phyloP scores from a whole-genome alignment of 441 rosid species.

The Adansonia grandidieri region DNA sequence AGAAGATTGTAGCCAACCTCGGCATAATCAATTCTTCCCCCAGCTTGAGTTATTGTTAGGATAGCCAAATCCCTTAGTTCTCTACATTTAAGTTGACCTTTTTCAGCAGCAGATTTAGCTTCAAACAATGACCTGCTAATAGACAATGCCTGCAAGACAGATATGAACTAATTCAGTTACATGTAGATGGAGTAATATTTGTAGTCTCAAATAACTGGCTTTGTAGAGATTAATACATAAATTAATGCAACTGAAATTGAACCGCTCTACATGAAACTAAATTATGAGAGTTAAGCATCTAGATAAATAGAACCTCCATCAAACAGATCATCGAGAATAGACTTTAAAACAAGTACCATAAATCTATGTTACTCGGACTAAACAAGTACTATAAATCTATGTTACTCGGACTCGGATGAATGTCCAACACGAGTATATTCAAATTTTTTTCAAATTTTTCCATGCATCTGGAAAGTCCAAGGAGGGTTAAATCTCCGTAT shows the following conservation, averaged over 20 bases:
- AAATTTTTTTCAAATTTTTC: too few relatives aligned
- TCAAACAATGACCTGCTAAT: conserved; percentile 60
- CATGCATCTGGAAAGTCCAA: too few relatives aligned
- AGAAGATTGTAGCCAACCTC: conserved; percentile 52
- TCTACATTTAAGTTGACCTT: conserved; percentile 48
- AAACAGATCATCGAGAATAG: neutral
- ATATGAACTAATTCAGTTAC: conserved; percentile 7
- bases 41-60: conserved; percentile 55
- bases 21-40: conserved; percentile 78
- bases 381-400: too few relatives aligned
- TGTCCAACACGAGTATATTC: too few relatives aligned
- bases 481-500: too few relatives aligned
- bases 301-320: neutral
- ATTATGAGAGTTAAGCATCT: neutral
- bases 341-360: neutral
- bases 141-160: conserved; percentile 69
- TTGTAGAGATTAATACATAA: neutral
- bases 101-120: conserved; percentile 57
- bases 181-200: neutral
- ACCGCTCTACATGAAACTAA: neutral
- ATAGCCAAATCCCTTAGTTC: conserved; percentile 52
- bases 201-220: neutral
- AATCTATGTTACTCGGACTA: neutral
- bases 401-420: too few relatives aligned
- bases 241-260: neutral